Conservation (phyloP, 179 eudicot species). For the Carnegiea gigantea region DNA sequence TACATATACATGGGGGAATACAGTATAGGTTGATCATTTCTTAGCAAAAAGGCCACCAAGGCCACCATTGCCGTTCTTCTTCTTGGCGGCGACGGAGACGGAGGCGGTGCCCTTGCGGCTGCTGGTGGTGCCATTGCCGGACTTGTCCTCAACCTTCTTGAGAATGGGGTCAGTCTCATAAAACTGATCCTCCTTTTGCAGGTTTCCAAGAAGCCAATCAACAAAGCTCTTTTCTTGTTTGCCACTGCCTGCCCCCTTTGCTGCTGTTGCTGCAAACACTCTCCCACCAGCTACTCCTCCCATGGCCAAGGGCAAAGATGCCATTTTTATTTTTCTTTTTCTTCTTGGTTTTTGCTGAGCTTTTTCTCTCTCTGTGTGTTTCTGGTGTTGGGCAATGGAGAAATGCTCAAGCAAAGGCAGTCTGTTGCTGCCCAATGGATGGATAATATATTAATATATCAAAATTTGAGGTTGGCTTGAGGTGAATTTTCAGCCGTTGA, state of each 20-base stretch:
- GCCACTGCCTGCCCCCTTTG: constrained; percentile 48
- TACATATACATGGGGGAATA: background rate
- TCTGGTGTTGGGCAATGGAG: constrained; percentile 3
- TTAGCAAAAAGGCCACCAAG: constrained; percentile 77
- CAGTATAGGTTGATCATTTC: constrained; percentile 32
- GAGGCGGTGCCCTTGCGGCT: constrained; percentile 47
- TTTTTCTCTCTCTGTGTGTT: background rate
- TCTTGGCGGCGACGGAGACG: constrained; percentile 52
- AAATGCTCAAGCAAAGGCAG: constrained; percentile 12
- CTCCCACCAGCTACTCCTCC: constrained; percentile 41
- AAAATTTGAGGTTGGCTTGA: constrained; percentile 5
- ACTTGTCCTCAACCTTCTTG: constrained; percentile 64
- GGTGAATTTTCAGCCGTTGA: constrained; percentile 25
- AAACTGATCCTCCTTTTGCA: constrained; percentile 69
- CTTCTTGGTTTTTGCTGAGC: background rate
- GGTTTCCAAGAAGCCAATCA: constrained; percentile 64
- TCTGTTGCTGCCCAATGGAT: constrained; percentile 16
- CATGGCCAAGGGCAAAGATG: constrained; percentile 60
- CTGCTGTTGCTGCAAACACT: constrained; percentile 50
- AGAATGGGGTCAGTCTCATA: constrained; percentile 84
- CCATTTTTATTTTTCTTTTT: constrained; percentile 36
- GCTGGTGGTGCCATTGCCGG: constrained; percentile 30
- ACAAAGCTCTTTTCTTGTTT: constrained; percentile 62
- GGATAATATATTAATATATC: constrained; percentile 32
- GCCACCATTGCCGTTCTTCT: constrained; percentile 63